Conservation (phyloP, 2,329 filamentous ascomycete genomes). For the Curvularia spicifera region DNA sequence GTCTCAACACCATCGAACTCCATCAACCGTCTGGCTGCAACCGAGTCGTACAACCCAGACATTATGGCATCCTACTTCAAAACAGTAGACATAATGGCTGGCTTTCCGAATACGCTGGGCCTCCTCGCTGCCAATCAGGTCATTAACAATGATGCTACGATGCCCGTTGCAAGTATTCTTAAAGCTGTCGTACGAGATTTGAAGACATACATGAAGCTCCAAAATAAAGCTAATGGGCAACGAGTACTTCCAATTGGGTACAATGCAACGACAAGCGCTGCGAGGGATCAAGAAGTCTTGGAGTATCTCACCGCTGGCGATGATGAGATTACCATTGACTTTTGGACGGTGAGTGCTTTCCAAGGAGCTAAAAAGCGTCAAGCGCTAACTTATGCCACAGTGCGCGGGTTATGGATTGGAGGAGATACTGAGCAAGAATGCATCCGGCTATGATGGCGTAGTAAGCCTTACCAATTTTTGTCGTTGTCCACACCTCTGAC, state of each 20-base stretch:
- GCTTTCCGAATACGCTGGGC: constrained; percentile 17
- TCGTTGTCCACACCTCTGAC: too few relatives aligned
- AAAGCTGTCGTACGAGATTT: constrained; percentile 16
- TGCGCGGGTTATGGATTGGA: neutral
- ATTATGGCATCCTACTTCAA: constrained; percentile 11
- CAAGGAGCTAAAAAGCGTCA: neutral
- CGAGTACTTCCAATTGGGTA: too few relatives aligned
- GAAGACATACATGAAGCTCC: too few relatives aligned
- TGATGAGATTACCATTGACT: neutral
- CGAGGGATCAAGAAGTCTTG: constrained; percentile 2
- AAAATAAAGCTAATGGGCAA: too few relatives aligned
- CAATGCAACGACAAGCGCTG: too few relatives aligned
- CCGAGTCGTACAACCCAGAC: constrained; percentile 12
- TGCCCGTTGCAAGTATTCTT: constrained; percentile 8
- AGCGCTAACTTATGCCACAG: neutral
- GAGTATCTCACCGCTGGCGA: constrained; percentile 3
- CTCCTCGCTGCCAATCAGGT: constrained; percentile 7
- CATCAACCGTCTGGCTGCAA: constrained; percentile 16
- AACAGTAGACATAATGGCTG: constrained; percentile 14
- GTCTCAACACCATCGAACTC: constrained; percentile 8
- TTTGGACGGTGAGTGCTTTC: neutral
- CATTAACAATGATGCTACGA: constrained; percentile 3
- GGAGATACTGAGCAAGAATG: neutral
- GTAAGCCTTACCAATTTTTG: neutral
- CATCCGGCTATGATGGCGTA: neutral